Conservation (phyloP, 2,329 filamentous ascomycete species). For the Sclerotinia trifoliorum region DNA sequence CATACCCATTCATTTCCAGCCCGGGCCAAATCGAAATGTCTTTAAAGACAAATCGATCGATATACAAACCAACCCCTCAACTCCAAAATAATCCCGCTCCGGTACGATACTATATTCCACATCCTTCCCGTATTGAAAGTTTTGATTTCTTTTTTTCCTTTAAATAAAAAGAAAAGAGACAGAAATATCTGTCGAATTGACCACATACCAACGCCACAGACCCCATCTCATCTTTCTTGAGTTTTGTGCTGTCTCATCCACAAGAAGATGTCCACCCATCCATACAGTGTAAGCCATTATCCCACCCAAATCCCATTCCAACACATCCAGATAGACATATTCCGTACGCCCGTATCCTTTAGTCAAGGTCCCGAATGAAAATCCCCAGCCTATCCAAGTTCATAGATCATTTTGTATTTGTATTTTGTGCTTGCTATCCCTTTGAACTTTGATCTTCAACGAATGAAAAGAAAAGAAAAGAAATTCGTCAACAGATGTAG, state of each 20-base stretch:
- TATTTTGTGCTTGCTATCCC: background rate
- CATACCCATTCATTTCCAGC: background rate
- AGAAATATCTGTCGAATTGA: background rate
- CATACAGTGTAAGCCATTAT: constrained; percentile 5
- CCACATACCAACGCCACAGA: constrained; percentile 9
- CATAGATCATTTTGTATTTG: background rate
- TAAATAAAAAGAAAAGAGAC: background rate
- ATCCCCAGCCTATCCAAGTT: background rate
- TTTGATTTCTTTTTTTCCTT: background rate
- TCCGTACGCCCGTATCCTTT: constrained; percentile 17
- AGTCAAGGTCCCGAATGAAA: constrained; percentile 5
- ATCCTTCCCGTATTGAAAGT: constrained; percentile 2
- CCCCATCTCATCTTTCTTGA: constrained; percentile 40
- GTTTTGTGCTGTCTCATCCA: constrained; percentile 5
- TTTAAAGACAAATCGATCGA: background rate
- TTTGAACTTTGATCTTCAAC: background rate
- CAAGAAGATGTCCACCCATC: constrained; percentile 9
- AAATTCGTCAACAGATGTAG: background rate
- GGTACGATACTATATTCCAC: background rate
- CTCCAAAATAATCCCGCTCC: constrained; percentile 11
- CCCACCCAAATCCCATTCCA: background rate
- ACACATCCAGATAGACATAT: constrained; percentile 3
- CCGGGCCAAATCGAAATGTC: background rate
- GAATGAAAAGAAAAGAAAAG: background rate
- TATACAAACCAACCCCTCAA: background rate